phyloP scores from a whole-genome alignment of 1,284 basidiomycete species.

The Boletus semigastroideus region DNA sequence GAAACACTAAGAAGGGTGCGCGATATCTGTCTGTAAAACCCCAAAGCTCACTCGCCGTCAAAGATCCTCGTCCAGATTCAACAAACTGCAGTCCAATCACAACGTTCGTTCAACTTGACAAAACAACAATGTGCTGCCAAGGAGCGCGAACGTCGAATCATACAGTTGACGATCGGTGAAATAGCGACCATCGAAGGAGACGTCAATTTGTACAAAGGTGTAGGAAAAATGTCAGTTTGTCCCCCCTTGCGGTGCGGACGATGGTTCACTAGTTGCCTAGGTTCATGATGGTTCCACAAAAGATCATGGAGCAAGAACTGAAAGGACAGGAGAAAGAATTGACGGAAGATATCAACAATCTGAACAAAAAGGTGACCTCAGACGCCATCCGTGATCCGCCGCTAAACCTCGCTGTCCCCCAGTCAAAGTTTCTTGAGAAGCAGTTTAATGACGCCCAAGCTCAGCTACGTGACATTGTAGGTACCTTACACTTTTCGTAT shows the following conservation, averaged over 20 bases:
- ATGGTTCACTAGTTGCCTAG: slow-evolving; percentile 39
- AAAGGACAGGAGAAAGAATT: slow-evolving; percentile 77
- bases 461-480: slow-evolving; percentile 84
- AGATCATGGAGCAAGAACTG: slow-evolving; percentile 74
- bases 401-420: slow-evolving; percentile 6
- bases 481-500: not conserved
- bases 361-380: slow-evolving; percentile 68
- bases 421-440: slow-evolving; percentile 90
- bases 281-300: slow-evolving; percentile 87
- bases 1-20: slow-evolving; percentile 82
- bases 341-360: slow-evolving; percentile 73
- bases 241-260: not conserved
- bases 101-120: slow-evolving; percentile 70
- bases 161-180: slow-evolving; percentile 85
- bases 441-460: slow-evolving; percentile 86
- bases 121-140: slow-evolving; percentile 74
- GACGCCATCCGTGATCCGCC: not conserved
- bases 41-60: slow-evolving; percentile 17
- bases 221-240: slow-evolving; percentile 84
- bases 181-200: slow-evolving; percentile 62
- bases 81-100: slow-evolving; percentile 78
- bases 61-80: slow-evolving; percentile 92
- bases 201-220: slow-evolving; percentile 84
- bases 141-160: slow-evolving; percentile 82
- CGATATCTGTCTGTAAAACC: not conserved